These are phyloP conservation scores for Lactifluus subvellereus DNA, from an alignment of 768 basidiomycete genomes.

Conservation along the genomic window DNA sequence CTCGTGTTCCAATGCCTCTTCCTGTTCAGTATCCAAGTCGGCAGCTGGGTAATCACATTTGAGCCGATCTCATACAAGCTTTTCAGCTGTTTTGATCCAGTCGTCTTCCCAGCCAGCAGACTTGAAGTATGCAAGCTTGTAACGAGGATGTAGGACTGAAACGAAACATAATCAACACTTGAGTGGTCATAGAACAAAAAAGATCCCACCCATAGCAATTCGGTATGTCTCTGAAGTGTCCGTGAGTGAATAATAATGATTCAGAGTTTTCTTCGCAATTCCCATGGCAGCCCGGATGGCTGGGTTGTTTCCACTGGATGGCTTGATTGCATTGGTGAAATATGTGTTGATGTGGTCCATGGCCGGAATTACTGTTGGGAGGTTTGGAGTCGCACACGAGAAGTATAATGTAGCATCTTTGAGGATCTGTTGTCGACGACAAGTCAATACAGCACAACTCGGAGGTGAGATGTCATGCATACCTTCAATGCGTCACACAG, in stretches of 20 bases:
- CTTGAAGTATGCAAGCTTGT: background rate
- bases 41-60: background rate
- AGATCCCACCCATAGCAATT: constrained; percentile 27
- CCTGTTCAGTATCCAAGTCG: no score
- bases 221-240: constrained; percentile 27
- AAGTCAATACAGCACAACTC: no score
- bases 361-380: constrained; percentile 27
- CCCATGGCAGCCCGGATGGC: constrained; percentile 12
- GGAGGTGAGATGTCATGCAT: no score
- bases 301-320: background rate
- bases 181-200: no score
- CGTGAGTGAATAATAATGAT: constrained; percentile 28
- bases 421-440: no score
- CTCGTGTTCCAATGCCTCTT: no score
- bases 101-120: background rate
- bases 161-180: no score
- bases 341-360: constrained; percentile 30
- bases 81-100: background rate
- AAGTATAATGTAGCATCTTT: no score
- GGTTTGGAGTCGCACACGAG: constrained; percentile 1
- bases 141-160: background rate
- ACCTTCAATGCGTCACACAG: no score
- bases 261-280: constrained; percentile 25
- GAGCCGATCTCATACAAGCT: background rate
- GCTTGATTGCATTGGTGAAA: constrained; percentile 17